Conservation (phyloP, 2,329 filamentous ascomycete species). For the Tympanopsis confertula region DNA sequence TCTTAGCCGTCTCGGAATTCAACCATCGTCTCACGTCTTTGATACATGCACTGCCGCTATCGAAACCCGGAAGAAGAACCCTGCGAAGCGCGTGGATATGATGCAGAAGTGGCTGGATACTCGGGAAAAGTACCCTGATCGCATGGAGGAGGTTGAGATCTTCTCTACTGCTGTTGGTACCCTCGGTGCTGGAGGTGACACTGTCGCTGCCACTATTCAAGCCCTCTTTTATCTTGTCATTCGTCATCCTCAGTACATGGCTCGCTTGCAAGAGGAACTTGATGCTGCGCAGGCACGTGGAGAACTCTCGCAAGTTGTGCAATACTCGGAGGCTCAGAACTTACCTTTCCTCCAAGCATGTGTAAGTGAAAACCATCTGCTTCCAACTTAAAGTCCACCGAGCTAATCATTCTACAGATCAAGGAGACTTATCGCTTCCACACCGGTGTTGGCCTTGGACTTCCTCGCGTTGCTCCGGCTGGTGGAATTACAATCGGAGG, state of each 20-base stretch:
- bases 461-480: not conserved
- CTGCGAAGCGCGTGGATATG: not conserved
- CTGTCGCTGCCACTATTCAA: not conserved
- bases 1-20: not conserved
- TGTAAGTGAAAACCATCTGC: no score
- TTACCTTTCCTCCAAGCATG: not conserved
- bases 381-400: not conserved
- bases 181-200: not conserved
- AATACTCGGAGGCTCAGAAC: not conserved
- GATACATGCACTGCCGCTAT: conserved; percentile 1
- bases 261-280: not conserved
- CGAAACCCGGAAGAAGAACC: conserved; percentile 2
- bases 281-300: not conserved
- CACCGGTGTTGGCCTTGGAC: not conserved
- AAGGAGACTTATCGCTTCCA: not conserved
- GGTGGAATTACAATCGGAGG: not conserved
- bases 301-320: not conserved
- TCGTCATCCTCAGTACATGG: not conserved
- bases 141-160: not conserved
- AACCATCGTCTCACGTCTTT: not conserved
- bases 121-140: not conserved
- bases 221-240: not conserved
- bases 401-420: not conserved
- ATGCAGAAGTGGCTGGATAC: not conserved
- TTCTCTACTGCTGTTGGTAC: not conserved